These are phyloP conservation scores for Blumeria graminis DNA, from an alignment of 2,329 filamentous ascomycete genomes.

Conservation along the genomic window DNA sequence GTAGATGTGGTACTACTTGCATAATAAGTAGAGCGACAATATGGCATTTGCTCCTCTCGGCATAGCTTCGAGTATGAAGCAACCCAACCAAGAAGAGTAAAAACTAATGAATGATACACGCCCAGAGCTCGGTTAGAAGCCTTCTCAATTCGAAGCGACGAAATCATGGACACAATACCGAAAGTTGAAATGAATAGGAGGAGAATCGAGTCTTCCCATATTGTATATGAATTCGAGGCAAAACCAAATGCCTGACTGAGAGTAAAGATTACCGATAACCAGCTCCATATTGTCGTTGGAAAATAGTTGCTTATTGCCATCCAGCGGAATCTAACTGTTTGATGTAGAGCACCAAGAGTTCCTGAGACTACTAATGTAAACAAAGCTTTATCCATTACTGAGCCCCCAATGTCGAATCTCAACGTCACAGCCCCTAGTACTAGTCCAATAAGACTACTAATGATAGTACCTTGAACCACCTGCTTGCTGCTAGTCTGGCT, in stretches of 20 bases:
- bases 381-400: constrained; percentile 8
- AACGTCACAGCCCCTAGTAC: constrained; percentile 8
- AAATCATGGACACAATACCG: constrained; percentile 47
- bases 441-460: constrained; percentile 10
- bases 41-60: constrained; percentile 95
- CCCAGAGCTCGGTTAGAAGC: constrained; percentile 48
- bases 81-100: constrained; percentile 53
- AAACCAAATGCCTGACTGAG: constrained; percentile 81
- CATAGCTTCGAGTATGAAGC: constrained; percentile 81
- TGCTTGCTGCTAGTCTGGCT: constrained; percentile 10
- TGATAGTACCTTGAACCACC: constrained; percentile 7
- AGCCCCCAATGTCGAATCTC: constrained; percentile 5
- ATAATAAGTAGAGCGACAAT: constrained; percentile 88
- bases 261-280: constrained; percentile 58
- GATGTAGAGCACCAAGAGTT: constrained; percentile 19
- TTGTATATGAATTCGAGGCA: constrained; percentile 92
- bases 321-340: constrained; percentile 6
- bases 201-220: constrained; percentile 93
- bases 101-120: constrained; percentile 64
- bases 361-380: constrained; percentile 9
- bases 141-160: constrained; percentile 48
- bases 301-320: constrained; percentile 25
- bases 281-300: constrained; percentile 69
- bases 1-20: constrained; percentile 78
- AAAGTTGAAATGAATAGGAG: constrained; percentile 82